These are phyloP conservation scores for Aureobasidium melanogenum DNA, from an alignment of 2,329 filamentous ascomycete species.

Conservation along the genomic window DNA sequence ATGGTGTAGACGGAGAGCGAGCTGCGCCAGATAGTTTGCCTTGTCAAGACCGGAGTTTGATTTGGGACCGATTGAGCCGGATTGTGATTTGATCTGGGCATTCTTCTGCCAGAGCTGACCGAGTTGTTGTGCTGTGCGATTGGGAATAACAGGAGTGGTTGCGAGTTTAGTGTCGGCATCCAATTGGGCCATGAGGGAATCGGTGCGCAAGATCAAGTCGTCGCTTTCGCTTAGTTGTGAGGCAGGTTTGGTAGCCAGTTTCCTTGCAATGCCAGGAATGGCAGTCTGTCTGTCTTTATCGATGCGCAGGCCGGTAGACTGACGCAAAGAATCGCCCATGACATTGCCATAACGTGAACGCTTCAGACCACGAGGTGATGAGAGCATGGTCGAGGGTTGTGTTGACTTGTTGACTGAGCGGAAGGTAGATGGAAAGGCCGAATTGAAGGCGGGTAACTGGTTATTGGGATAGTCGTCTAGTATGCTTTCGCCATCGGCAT, in stretches of 20 bases:
- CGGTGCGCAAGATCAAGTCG: conserved; percentile 65
- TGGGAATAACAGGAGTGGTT: conserved; percentile 23
- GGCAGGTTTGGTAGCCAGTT: conserved; percentile 49
- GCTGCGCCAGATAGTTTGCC: conserved; percentile 66
- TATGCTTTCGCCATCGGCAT: conserved; percentile 21
- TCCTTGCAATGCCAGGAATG: conserved; percentile 63
- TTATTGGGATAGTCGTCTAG: neutral
- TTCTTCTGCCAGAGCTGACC: conserved; percentile 22
- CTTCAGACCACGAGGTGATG: conserved; percentile 26
- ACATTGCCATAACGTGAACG: conserved; percentile 30
- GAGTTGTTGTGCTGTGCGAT: conserved; percentile 22
- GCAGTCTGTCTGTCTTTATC: conserved; percentile 11
- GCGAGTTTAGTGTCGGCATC: conserved; percentile 25
- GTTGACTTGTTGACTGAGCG: neutral
- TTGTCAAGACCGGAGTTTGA: conserved; percentile 58
- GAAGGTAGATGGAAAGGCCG: neutral
- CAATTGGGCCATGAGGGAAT: conserved; percentile 51
- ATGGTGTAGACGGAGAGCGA: conserved; percentile 74
- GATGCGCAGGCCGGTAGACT: conserved; percentile 8
- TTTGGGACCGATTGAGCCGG: conserved; percentile 26
- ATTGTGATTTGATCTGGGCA: conserved; percentile 19
- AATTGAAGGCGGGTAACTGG: neutral
- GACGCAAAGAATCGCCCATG: conserved; percentile 13
- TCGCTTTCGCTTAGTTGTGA: conserved; percentile 60
- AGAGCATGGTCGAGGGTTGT: conserved; percentile 12